Percentiles rank a stretch among this genome's conserved stretches.
phyloP scores from a whole-genome alignment of 305 asterid genomes.

The Lippia alba region DNA sequence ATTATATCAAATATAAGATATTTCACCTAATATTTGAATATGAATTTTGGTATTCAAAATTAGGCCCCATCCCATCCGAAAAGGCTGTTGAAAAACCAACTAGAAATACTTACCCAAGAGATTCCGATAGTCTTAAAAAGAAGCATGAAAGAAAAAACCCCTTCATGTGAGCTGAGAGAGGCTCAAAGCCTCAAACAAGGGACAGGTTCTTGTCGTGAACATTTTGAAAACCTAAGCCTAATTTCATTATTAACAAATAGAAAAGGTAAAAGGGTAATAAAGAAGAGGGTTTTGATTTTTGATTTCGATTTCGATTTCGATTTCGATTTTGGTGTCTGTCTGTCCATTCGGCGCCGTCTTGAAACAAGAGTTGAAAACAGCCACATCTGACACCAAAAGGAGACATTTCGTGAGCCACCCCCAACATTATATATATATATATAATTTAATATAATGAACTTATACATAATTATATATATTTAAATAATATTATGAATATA shows the following conservation, averaged over 20 bases:
- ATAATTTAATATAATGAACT: too few species aligned
- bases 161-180: not conserved
- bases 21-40: too few species aligned
- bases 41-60: too few species aligned
- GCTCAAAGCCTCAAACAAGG: constrained; percentile 29
- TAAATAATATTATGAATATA: too few species aligned
- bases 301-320: constrained; percentile 3
- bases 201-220: constrained; percentile 73
- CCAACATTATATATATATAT: constrained; percentile 4
- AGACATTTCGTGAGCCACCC: constrained; percentile 49
- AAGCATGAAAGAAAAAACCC: too few species aligned
- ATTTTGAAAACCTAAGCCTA: constrained; percentile 41
- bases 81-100: too few species aligned
- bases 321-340: too few species aligned
- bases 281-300: not conserved
- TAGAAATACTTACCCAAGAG: too few species aligned
- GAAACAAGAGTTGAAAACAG: constrained; percentile 48
- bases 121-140: too few species aligned
- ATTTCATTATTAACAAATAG: not conserved
- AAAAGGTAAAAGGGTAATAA: not conserved
- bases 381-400: constrained; percentile 38
- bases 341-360: constrained; percentile 38
- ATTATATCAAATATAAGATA: too few species aligned
- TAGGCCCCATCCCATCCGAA: too few species aligned
- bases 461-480: too few species aligned